These are phyloP conservation scores for Colletotrichum siamense DNA, from an alignment of 2,329 filamentous ascomycete species.

Conservation along the genomic window DNA sequence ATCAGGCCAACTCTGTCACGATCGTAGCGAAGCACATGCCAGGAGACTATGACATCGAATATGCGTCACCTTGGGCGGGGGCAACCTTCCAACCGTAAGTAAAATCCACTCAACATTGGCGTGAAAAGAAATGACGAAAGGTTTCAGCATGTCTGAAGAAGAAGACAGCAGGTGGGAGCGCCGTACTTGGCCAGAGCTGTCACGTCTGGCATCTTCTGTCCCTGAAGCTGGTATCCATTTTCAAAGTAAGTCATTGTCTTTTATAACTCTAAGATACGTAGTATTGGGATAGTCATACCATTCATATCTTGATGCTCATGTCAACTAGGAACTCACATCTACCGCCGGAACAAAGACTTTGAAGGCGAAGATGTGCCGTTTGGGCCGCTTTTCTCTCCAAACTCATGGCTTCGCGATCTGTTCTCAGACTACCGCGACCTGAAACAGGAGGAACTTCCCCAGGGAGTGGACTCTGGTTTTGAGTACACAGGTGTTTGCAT, in stretches of 20 bases:
- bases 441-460: constrained; percentile 60
- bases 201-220: constrained; percentile 59
- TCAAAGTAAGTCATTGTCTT: constrained; percentile 51
- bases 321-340: constrained; percentile 43
- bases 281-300: neutral
- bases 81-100: constrained; percentile 74
- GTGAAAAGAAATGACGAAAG: neutral
- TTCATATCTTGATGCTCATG: constrained; percentile 40
- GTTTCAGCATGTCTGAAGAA: constrained; percentile 36
- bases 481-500: constrained; percentile 74
- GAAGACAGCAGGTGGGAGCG: constrained; percentile 55
- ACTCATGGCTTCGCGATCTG: constrained; percentile 78
- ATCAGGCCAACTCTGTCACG: constrained; percentile 44
- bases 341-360: constrained; percentile 64
- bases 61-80: constrained; percentile 82
- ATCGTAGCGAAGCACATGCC: constrained; percentile 77
- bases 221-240: constrained; percentile 79
- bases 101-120: neutral
- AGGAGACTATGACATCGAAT: constrained; percentile 84
- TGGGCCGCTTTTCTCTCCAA: constrained; percentile 66
- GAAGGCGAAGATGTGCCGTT: constrained; percentile 65
- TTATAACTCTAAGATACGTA: neutral
- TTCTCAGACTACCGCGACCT: constrained; percentile 74
- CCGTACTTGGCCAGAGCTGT: constrained; percentile 63
- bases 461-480: constrained; percentile 62